Conservation (phyloP, 2,329 filamentous ascomycete genomes). For the Ciborinia camelliae region DNA sequence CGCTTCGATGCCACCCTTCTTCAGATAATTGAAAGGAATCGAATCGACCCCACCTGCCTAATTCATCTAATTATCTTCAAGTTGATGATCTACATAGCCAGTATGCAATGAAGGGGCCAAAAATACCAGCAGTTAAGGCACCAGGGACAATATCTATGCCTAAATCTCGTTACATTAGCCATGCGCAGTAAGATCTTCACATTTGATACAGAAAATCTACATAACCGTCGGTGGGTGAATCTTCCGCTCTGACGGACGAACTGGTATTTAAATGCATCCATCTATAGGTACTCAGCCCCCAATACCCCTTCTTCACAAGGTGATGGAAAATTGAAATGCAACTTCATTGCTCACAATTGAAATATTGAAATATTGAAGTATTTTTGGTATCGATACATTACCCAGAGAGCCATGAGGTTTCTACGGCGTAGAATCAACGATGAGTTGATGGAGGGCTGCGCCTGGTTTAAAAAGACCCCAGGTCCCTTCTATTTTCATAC, state of each 20-base stretch:
- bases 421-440: background rate
- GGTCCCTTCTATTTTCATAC: background rate
- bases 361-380: too few species aligned
- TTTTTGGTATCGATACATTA: background rate
- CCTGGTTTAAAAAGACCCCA: background rate
- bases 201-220: too few species aligned
- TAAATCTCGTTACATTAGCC: too few species aligned
- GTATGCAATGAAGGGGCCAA: background rate
- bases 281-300: too few species aligned
- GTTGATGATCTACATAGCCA: background rate
- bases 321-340: too few species aligned
- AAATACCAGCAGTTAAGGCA: background rate
- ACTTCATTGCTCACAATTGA: too few species aligned
- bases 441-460: background rate
- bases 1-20: background rate
- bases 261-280: too few species aligned
- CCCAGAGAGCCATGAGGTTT: background rate
- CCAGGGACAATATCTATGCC: too few species aligned
- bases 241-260: too few species aligned
- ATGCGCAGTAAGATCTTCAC: too few species aligned
- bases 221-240: too few species aligned
- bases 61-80: background rate
- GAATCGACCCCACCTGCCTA: background rate
- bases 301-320: too few species aligned
- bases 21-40: background rate